Base-by-base conservation (phyloP, 2,329 filamentous ascomycete genomes). In the Alternaria burnsii region DNA sequence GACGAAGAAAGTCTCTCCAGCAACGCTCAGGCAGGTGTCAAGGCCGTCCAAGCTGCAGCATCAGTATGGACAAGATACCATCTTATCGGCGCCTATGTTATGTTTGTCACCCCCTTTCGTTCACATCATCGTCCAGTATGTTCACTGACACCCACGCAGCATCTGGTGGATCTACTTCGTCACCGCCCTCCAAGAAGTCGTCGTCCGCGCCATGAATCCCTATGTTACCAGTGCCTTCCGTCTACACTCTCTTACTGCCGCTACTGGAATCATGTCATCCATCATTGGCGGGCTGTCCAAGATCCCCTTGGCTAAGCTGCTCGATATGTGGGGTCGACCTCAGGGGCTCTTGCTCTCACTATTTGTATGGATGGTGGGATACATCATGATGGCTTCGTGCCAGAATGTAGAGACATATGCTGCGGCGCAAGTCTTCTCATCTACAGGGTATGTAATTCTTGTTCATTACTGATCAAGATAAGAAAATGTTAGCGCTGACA, bases 341-440 rank as follows among this genome's bases (percentile, higher is more conserved):
- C 70, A 78, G 57, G 78, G 75, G 9, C 73, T 72, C 24, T 61
- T 70, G 1, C 26, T 76, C 7, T 71, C 73, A 59, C 65, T 79
- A 5, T 61, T 56, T 24, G 46, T 66, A n/a, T 61, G 61, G 59
- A 67, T 68, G 41, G 59, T 71, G 5, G 61, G 62, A 9, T 61
- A 91, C 77, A 89, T 89, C 26, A 82, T 91, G 78, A 89, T 90
- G 83, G 89, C 89, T 14, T 82, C 82, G 0, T 89, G 85, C 72
- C 81, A 82, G 2, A 84, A 84, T 57, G 82, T 89, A 16, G 76
- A 84, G 61, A 86, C 83, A 0, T 91, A 88, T 71, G 86, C 85
- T 41, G 87, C 88, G 7, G 87, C 86, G 2, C 82, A 87, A 43
- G 88, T 90, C 1, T 89, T 91, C 68, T 90, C 89, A 67, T 83